Conservation (phyloP, 148 eudicot genomes). For the Suaeda aralocaspica region DNA sequence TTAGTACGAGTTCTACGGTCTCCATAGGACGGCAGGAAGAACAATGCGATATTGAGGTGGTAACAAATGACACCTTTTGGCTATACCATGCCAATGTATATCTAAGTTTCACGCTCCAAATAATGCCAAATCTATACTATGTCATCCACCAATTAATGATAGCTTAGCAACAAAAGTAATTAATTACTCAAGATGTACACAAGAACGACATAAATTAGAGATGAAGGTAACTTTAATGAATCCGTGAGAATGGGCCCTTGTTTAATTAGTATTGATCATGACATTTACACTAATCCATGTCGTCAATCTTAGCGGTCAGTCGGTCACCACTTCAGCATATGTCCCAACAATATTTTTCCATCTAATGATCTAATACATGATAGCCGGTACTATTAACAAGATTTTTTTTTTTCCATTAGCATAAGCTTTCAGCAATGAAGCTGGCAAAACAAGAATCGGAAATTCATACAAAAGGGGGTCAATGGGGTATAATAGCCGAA, state of each 20-base stretch:
- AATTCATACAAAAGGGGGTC: constrained; percentile 6
- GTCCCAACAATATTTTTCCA: not conserved
- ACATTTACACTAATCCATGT: not conserved
- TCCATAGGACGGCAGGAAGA: too few relatives aligned
- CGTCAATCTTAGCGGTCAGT: not conserved
- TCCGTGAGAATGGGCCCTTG: not conserved
- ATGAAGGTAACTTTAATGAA: constrained; percentile 6
- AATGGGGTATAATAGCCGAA: constrained; percentile 16
- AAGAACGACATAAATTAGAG: constrained; percentile 15
- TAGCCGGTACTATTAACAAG: constrained; percentile 8
- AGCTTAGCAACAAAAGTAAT: not conserved
- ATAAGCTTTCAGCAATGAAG: constrained; percentile 19
- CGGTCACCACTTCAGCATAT: not conserved
- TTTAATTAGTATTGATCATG: not conserved
- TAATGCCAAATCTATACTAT: constrained; percentile 20
- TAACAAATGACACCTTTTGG: too few relatives aligned
- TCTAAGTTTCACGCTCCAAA: not conserved
- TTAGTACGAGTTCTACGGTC: too few relatives aligned
- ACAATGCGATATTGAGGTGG: too few relatives aligned
- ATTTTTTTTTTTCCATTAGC: constrained; percentile 14
- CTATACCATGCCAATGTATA: not conserved
- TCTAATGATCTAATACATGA: not conserved
- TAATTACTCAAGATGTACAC: constrained; percentile 1
- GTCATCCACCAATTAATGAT: constrained; percentile 3
- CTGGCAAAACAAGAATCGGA: constrained; percentile 15